phyloP scores from a whole-genome alignment of 2,329 filamentous ascomycete species.

The Hymenoscyphus salicellus region DNA sequence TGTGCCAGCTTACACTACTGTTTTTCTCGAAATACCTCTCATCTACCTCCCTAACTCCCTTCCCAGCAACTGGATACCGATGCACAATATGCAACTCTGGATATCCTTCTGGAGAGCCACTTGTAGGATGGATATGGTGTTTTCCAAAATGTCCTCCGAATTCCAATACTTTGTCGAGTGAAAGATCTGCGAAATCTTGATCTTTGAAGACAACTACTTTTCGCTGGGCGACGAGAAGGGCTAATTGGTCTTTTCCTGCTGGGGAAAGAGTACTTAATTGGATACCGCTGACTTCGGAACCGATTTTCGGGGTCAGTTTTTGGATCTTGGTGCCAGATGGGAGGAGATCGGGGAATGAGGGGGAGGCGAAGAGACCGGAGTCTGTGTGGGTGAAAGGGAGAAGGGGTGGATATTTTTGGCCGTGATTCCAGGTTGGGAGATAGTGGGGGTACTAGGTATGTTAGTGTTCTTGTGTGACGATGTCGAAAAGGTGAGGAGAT shows the following conservation, averaged over 20 bases:
- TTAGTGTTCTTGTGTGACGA: background rate
- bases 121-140: conserved; percentile 76
- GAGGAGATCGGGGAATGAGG: conserved; percentile 64
- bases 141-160: conserved; percentile 73
- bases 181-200: conserved; percentile 67
- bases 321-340: conserved; percentile 47
- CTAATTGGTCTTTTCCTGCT: conserved; percentile 72
- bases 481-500: background rate
- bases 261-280: conserved; percentile 65
- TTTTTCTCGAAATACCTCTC: conserved; percentile 49
- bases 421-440: conserved; percentile 65
- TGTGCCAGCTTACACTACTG: conserved; percentile 81
- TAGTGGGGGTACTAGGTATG: conserved; percentile 61
- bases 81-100: conserved; percentile 69
- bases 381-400: conserved; percentile 68
- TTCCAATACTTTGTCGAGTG: conserved; percentile 65
- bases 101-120: conserved; percentile 66
- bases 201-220: conserved; percentile 76
- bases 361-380: conserved; percentile 69
- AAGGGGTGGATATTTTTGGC: conserved; percentile 61
- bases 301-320: conserved; percentile 68
- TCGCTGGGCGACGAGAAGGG: conserved; percentile 68
- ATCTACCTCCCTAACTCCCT: too few relatives aligned
- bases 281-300: conserved; percentile 65
- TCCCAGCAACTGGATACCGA: too few relatives aligned